These are phyloP conservation scores for Phytopythium ostracodes DNA, from an alignment of 352 stramenopile genomes.

Conservation along the genomic window DNA sequence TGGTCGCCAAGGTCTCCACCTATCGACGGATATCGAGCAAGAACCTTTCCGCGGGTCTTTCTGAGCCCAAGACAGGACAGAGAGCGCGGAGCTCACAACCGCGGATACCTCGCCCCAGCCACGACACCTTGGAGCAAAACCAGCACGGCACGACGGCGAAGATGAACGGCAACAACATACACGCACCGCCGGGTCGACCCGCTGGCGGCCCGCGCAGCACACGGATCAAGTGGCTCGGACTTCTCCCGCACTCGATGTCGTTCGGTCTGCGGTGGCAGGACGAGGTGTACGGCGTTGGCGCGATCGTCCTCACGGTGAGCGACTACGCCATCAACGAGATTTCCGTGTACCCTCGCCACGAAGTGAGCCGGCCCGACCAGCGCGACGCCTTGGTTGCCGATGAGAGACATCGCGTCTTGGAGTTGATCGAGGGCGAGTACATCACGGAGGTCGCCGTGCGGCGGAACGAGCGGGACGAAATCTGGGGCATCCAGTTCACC, in stretches of 20 bases:
- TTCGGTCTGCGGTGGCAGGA: slow-evolving; percentile 7
- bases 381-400: not conserved
- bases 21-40: not conserved
- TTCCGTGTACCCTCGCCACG: not conserved
- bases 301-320: slow-evolving; percentile 1
- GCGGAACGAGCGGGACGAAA: not conserved
- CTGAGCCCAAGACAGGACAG: no score
- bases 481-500: not conserved
- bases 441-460: not conserved
- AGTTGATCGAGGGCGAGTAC: not conserved
- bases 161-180: not conserved
- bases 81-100: not conserved
- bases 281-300: slow-evolving; percentile 5
- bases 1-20: no score
- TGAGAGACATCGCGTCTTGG: not conserved
- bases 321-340: slow-evolving; percentile 2
- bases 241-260: not conserved
- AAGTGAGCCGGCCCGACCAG: not conserved
- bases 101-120: not conserved
- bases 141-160: not conserved
- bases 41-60: not conserved
- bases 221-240: not conserved
- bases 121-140: not conserved
- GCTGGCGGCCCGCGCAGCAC: not conserved
- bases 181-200: not conserved